These are phyloP conservation scores for Avicennia marina DNA, from an alignment of 257 asterid species.

Conservation along the genomic window DNA sequence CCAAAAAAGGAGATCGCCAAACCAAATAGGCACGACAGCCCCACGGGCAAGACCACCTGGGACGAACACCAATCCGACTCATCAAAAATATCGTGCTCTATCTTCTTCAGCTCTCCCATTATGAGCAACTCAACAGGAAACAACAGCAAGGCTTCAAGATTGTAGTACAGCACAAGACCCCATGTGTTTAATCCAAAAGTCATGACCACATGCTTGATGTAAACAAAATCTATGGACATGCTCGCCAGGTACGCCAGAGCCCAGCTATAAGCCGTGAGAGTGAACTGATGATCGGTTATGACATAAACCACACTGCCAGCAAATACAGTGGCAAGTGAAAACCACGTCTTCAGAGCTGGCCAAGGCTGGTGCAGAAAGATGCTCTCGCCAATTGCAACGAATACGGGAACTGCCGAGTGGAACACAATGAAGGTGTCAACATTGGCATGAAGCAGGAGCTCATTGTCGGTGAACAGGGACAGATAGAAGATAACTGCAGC, in stretches of 20 bases:
- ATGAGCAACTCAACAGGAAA: slow-evolving; percentile 86
- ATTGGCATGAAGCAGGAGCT: slow-evolving; percentile 93
- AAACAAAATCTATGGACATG: slow-evolving; percentile 94
- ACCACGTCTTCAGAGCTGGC: slow-evolving; percentile 79
- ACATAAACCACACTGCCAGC: slow-evolving; percentile 88
- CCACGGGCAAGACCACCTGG: slow-evolving; percentile 77
- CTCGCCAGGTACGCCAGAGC: slow-evolving; percentile 84
- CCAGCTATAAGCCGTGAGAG: slow-evolving; percentile 82
- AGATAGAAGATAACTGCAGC: slow-evolving; percentile 84
- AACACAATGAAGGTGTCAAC: slow-evolving; percentile 90
- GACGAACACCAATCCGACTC: slow-evolving; percentile 73
- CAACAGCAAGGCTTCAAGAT: slow-evolving; percentile 85
- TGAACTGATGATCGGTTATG: slow-evolving; percentile 78
- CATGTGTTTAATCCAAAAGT: slow-evolving; percentile 88
- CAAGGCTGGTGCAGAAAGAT: slow-evolving; percentile 89
- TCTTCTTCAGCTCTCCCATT: slow-evolving; percentile 93
- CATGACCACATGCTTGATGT: slow-evolving; percentile 95
- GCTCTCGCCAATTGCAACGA: slow-evolving; percentile 93
- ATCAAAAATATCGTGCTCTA: slow-evolving; percentile 62
- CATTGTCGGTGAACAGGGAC: slow-evolving; percentile 85
- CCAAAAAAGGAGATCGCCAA: slow-evolving; percentile 91
- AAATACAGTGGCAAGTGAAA: slow-evolving; percentile 74
- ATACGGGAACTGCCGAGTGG: slow-evolving; percentile 90
- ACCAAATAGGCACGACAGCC: slow-evolving; percentile 84
- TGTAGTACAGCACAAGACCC: slow-evolving; percentile 93